Base-by-base conservation (phyloP, 176 grass and related monocot species). In the Musa troglodytarum region DNA sequence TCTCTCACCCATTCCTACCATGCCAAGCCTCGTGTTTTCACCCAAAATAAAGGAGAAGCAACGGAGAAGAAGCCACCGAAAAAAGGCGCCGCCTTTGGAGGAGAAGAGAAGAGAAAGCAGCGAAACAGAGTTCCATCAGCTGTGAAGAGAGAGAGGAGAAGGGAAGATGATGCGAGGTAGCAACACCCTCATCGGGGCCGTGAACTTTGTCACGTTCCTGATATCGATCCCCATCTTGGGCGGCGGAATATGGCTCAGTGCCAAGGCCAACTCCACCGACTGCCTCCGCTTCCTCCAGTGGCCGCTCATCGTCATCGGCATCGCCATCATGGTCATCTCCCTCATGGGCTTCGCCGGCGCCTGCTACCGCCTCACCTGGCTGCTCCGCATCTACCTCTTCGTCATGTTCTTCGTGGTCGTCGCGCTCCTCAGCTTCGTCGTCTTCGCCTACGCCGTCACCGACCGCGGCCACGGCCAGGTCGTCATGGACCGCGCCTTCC, bases 251-350 rank as follows among this genome's bases (percentile, higher is more conserved):
- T 99, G 95, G 95, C 78, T 99, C 2, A 80, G 87, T 14, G 76
- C 85, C 11, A 29, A 76, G 3, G 95, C 95, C 12, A 89, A 92
- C 86, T 81, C 82, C 61, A 89, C 91, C 1, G 95, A 99, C 74
- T 99, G 95, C 84, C 52, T 99, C 86, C 86, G 95, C 5, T 99
- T 99, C 88, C 88, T 99, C 52, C 95, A 94, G 82, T 99, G 95
- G 95, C 95, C 95, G 7, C 72, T 99, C 84, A 99, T 99, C 84
- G 1, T 89, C 22, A 85, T 99, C 52, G 95, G 90, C 1, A 54
- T 99, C 0, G 54, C 79, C 65, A 79, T 94, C 76, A 91, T 99
- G 88, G 86, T 99, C 10, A 57, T 99, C 77, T 99, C 95, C 19
- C 82, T 99, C 2, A 62, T 74, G 63, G 95, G 95, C 17, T 99